These are phyloP conservation scores for Diophrys sp. DNA, from an alignment of 73 alveolate species.

Conservation along the genomic window DNA sequence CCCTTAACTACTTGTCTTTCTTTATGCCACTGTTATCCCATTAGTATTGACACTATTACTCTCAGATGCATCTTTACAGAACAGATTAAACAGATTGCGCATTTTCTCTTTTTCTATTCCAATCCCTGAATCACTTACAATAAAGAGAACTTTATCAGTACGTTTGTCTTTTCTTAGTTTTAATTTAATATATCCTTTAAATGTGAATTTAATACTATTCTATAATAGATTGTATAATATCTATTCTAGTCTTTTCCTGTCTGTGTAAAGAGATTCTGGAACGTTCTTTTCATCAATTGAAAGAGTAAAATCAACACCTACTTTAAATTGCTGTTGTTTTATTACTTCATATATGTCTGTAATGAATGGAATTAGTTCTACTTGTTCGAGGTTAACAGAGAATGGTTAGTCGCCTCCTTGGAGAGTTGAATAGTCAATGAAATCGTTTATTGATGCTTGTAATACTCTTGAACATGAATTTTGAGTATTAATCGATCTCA, in stretches of 20 bases:
- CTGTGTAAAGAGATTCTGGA: not conserved
- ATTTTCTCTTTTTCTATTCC: not conserved
- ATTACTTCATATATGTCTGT: not conserved
- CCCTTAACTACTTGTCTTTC: not conserved
- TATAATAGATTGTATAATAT: not conserved
- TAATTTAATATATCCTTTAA: not conserved
- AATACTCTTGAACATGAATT: not conserved
- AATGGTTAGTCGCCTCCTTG: not conserved
- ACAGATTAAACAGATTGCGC: not conserved
- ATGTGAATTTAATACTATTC: slow-evolving; percentile 4
- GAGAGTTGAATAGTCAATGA: slow-evolving; percentile 1
- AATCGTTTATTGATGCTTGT: not conserved
- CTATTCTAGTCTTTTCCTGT: not conserved
- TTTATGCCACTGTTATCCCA: not conserved
- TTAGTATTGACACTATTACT: too few species aligned
- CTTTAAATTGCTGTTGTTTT: not conserved
- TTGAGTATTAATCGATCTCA: not conserved
- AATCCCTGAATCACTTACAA: slow-evolving; percentile 3
- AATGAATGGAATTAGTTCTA: not conserved
- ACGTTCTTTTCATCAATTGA: too few species aligned
- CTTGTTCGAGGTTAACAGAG: not conserved
- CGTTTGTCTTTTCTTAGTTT: not conserved
- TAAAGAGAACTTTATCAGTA: not conserved
- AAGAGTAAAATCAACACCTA: not conserved
- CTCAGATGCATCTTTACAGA: not conserved